Base-by-base conservation (phyloP, 225 moss, liverwort and hornwort genomes). In the Physcomitrium patens region DNA sequence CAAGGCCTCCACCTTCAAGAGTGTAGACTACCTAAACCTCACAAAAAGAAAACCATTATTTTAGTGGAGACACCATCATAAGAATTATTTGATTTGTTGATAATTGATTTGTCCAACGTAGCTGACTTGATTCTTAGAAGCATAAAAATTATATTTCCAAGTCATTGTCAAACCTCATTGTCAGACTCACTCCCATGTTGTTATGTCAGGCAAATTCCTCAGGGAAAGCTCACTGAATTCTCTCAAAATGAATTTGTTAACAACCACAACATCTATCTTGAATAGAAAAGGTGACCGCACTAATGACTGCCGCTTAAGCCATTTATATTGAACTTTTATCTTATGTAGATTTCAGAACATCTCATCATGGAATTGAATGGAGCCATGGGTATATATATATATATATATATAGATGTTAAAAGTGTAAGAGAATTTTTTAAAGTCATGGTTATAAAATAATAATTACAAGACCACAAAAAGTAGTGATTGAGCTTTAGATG, bases 181-280 rank as follows among this genome's bases (percentile, higher is more conserved):
- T 65, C 42, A 60, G 8, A 67, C 22, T 74, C 23, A 59, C 69
- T 3, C 57, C 8, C 11, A 50, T 57, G 22, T 13, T 12, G 3
- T 67, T 26, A 9, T 60, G 13, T 3, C 46, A 84, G 54, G 60
- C 73, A 84, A 80, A 77, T 77, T 60, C 73, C 69, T 45, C 80
- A 77, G 59, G 69, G 77, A 72, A 77, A 22, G 69, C 60, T 84
- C 0, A 41, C 11, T 17, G 69, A 15, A 1, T 9, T 58, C 1
- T 14, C 46, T 50, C 60, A 26, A 10, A 50, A 63, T 7, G 12
- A 53, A 2, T 65, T 8, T 7, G 0, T 80, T 7, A 84, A 84
- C 54, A 64, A 80, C 59, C 77, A 73, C 61, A 73, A 77, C 6
- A 47, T 84, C 12, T 69, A 18, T 54, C 73, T 37, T 46, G 15